These are phyloP conservation scores for Crithidia thermophila DNA, from an alignment of 208 protist genomes.

Conservation along the genomic window DNA sequence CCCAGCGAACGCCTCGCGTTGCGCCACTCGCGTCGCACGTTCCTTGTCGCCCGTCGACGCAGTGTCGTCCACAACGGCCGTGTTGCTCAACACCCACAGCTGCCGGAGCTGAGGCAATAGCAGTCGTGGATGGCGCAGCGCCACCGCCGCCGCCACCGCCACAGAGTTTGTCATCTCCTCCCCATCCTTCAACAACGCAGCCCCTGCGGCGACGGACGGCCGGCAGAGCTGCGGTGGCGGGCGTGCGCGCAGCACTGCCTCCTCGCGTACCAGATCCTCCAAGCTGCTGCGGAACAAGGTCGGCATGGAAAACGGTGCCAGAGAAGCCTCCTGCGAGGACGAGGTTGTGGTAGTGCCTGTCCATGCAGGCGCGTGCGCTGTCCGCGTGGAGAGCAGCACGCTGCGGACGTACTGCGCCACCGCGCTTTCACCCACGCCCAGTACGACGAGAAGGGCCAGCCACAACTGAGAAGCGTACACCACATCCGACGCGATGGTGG, in stretches of 20 bases:
- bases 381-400: slow-evolving; percentile 17
- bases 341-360: neutral
- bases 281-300: slow-evolving; percentile 24
- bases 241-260: neutral
- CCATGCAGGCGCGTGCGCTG: neutral
- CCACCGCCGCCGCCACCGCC: slow-evolving; percentile 37
- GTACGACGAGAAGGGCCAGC: slow-evolving; percentile 24
- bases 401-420: slow-evolving; percentile 40
- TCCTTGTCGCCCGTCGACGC: neutral
- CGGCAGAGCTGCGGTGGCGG: slow-evolving; percentile 1
- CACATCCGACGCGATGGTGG: too few species aligned
- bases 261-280: slow-evolving; percentile 28
- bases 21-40: too few species aligned
- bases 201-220: neutral
- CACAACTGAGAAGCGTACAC: slow-evolving; percentile 15
- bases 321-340: neutral
- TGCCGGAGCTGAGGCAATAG: slow-evolving; percentile 39
- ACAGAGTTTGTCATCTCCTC: slow-evolving; percentile 5
- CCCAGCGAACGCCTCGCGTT: slow-evolving; percentile 1
- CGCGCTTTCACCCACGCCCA: slow-evolving; percentile 30
- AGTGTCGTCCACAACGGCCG: neutral
- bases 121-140: slow-evolving; percentile 48
- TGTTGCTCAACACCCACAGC: slow-evolving; percentile 7
- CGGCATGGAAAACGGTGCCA: slow-evolving; percentile 31
- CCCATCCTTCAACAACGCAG: too few species aligned